Evolutionary conservation across 495 filamentous ascomycete genomes (phyloP).

Genomic region (Schizothecium vesticola): DNA sequence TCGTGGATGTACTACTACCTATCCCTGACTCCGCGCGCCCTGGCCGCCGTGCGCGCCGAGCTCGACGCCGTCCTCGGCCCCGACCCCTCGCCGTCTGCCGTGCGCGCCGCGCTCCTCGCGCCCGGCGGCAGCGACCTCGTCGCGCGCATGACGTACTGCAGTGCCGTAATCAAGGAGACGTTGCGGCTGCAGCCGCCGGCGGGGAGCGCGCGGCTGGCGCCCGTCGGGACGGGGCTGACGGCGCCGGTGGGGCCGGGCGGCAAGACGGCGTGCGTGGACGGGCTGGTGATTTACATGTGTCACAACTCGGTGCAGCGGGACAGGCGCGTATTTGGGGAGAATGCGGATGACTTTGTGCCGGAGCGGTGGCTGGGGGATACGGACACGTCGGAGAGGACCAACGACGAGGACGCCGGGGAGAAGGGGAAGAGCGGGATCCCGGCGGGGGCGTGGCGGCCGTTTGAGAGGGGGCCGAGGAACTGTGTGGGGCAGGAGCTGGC

Average conservation of each 20-base stretch:
- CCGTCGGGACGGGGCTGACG: conserved; percentile 27
- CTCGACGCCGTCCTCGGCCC: conserved; percentile 40
- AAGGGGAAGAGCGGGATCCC: conserved; percentile 21
- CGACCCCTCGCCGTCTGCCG: conserved; percentile 20
- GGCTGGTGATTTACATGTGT: conserved; percentile 49
- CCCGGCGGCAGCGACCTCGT: conserved; percentile 39
- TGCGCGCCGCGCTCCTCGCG: conserved; percentile 15
- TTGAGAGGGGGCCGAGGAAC: conserved; percentile 50
- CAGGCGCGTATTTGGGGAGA: conserved; percentile 49
- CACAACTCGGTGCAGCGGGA: conserved; percentile 53
- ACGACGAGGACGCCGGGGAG: conserved; percentile 22
- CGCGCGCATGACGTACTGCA: conserved; percentile 38
- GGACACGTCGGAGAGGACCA: conserved; percentile 15
- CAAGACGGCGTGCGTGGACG: conserved; percentile 51
- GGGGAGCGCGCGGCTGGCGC: conserved; percentile 30
- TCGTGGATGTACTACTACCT: conserved; percentile 45
- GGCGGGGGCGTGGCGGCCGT: conserved; percentile 45
- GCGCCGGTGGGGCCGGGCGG: conserved; percentile 43
- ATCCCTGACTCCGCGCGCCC: conserved; percentile 35
- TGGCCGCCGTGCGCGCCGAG: conserved; percentile 38
- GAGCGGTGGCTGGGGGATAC: conserved; percentile 57
- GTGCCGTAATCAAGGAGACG: conserved; percentile 50
- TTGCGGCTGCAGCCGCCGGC: conserved; percentile 44
- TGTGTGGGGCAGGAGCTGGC: conserved; percentile 58
- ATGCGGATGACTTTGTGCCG: conserved; percentile 53